Base-by-base conservation (phyloP, 2,329 filamentous ascomycete species). In the Colletotrichum tropicicola region DNA sequence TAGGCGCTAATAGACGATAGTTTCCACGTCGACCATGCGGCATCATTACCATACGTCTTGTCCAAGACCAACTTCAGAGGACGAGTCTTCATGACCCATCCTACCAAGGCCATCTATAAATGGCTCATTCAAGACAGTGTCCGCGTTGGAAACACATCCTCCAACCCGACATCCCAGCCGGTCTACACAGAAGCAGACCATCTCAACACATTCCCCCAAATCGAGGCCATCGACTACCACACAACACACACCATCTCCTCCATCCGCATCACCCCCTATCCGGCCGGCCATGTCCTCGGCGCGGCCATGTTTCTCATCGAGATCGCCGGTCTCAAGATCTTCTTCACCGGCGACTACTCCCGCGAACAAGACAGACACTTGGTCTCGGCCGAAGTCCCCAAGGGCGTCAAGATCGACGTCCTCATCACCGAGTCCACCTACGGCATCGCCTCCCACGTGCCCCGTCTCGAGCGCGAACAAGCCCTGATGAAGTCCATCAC, bases 101-200 rank as follows among this genome's bases (percentile, higher is more conserved):
- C 96, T 2, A 99, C 96, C 48, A 98, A 99, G 79, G 96, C 96
- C 72, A 99, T 99, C 76, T 99, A 99, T 87, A 98, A 98, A 81
- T 98, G 96, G 95, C 89, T 98, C 54, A 98, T 98, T 68, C 94
- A 97, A 78, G 96, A 99, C 79, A 97, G 94, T 70, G 93, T 99
- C 45, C 91, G 96, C 64, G 94, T 99, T 28, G 91, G 91, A 75
- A 92, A 89, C 73, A 89, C 87, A 5, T 89, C 87, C 2, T 88
- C 87, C 9, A 87, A 88, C 69, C 81, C 84, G 57, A 84, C 83
- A 0, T 84, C 92, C 73, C 86, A 96, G 84, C 84, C 93, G 74
- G 89, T 98, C 47, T 99, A 98, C 77, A 98, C 93, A 1, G 96
- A 99, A 79, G 91, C 95, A 71, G 96, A 99, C 74, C 94, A 98